Base-by-base conservation (phyloP, 1,284 basidiomycete species). In the Termitomyces sp. region DNA sequence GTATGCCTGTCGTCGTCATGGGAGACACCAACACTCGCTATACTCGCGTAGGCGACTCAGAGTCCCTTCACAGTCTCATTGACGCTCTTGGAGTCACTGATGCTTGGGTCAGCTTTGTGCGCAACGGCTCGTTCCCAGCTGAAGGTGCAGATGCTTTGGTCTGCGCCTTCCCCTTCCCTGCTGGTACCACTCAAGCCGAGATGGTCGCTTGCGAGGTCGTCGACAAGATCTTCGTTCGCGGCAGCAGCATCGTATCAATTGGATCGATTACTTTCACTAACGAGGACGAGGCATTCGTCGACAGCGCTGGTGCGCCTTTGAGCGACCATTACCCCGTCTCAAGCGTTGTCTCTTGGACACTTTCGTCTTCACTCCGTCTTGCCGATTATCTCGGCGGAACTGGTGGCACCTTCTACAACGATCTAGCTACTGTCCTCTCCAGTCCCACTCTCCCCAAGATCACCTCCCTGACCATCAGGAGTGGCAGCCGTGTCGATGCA, bases 1-100 rank as follows among this genome's bases (percentile, higher is more conserved):
- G 71, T 10, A 70, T 70, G 62, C 65, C 72, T 0, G 63, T 73
- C 17, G 54, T 74, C 33, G 62, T 73, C 42, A 69, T 72, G 60
- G 72, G 72, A 10, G 72, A 74, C 59, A 74, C 71, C 33, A 74
- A 74, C 50, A 55, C 65, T 9, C 65, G 71, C 1, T 73, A 73
- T 58, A 71, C 68, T 7, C 64, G 68, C 43, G 56, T 58, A 8
- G 54, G 55, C 13, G 60, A 61, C 45, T 59, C 60, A 9, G 60
- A 59, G 13, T 57, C 60, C 24, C 34, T 59, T 38, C 57, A 47
- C 36, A 55, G 45, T 19, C 52, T 62, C 28, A 43, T 58, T 4
- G 26, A 42, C 31, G 24, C 42, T 24, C 57, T 63, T 33, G 43
- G 26, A 31, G 48, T 61, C 21, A 55, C 44, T 10, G 61, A 63